phyloP scores from a whole-genome alignment of 202 grass and related monocot species.

The Saccharum hybrid region DNA sequence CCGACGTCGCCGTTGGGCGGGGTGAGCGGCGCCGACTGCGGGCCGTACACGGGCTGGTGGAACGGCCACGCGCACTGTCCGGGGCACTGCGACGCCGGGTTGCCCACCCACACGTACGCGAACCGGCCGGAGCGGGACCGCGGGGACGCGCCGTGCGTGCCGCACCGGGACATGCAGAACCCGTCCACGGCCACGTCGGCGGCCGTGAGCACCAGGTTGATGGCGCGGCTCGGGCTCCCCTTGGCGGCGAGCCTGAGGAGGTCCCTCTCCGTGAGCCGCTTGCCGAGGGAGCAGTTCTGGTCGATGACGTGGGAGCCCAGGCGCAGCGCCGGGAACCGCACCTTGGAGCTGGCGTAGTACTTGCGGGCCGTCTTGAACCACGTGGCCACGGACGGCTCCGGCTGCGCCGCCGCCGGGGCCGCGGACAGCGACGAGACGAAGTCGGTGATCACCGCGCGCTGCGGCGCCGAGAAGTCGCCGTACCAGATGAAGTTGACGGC shows the following conservation, averaged over 20 bases:
- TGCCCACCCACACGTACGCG: slow-evolving; percentile 92
- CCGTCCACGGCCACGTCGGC: slow-evolving; percentile 76
- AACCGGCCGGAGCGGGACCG: slow-evolving; percentile 60
- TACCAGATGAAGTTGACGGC: slow-evolving; percentile 89
- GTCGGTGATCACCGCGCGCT: slow-evolving; percentile 71
- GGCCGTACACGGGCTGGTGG: slow-evolving; percentile 86
- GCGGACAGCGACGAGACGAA: slow-evolving; percentile 68
- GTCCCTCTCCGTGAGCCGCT: slow-evolving; percentile 48
- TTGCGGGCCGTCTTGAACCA: slow-evolving; percentile 85
- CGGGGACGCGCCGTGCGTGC: slow-evolving; percentile 68
- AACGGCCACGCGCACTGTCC: slow-evolving; percentile 96
- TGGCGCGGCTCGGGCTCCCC: slow-evolving; percentile 44
- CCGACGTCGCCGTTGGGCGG: slow-evolving; percentile 91
- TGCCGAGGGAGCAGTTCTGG: slow-evolving; percentile 61
- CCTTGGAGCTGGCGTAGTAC: slow-evolving; percentile 74
- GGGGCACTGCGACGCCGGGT: slow-evolving; percentile 79
- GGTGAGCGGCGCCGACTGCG: slow-evolving; percentile 64
- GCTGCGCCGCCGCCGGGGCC: background rate
- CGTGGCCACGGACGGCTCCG: slow-evolving; percentile 66
- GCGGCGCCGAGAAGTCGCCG: slow-evolving; percentile 69
- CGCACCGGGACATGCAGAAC: slow-evolving; percentile 89
- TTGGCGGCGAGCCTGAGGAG: slow-evolving; percentile 53
- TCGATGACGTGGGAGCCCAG: slow-evolving; percentile 61
- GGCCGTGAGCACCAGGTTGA: slow-evolving; percentile 90
- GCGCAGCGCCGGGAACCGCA: slow-evolving; percentile 53